phyloP scores from a whole-genome alignment of 2,329 filamentous ascomycete genomes.

The Microdochium trichocladiopsis region DNA sequence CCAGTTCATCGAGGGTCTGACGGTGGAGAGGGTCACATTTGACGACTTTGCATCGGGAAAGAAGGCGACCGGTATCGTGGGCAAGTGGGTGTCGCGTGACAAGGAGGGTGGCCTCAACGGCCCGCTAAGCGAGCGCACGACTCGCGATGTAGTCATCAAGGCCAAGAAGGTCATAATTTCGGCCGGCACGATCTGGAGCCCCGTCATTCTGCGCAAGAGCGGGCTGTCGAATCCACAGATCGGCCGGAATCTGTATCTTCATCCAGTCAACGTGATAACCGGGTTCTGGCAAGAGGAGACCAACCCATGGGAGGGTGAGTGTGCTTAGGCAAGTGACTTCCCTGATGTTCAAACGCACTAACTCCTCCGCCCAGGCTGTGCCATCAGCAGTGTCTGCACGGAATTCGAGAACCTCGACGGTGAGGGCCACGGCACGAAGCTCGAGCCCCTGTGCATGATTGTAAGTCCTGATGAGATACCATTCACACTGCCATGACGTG shows the following conservation, averaged over 20 bases:
- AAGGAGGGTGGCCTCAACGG: constrained; percentile 47
- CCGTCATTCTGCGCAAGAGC: constrained; percentile 66
- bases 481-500: too few relatives aligned
- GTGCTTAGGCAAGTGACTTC: too few relatives aligned
- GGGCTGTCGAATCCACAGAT: constrained; percentile 74
- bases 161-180: constrained; percentile 72
- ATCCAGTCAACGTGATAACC: constrained; percentile 56
- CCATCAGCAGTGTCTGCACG: constrained; percentile 68
- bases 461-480: constrained; percentile 27
- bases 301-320: constrained; percentile 52
- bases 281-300: constrained; percentile 62
- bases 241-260: constrained; percentile 71
- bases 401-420: constrained; percentile 75
- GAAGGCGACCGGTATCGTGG: constrained; percentile 4
- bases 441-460: constrained; percentile 68
- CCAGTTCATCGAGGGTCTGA: constrained; percentile 61
- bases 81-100: constrained; percentile 50
- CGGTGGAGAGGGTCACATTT: constrained; percentile 53
- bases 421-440: constrained; percentile 69
- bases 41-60: constrained; percentile 35
- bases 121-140: constrained; percentile 33
- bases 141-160: constrained; percentile 60
- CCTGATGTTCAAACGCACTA: too few relatives aligned
- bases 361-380: constrained; percentile 49
- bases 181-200: constrained; percentile 66